Evolutionary conservation across 345 rosid genomes (phyloP).

Genomic region (Bruguiera parviflora): DNA sequence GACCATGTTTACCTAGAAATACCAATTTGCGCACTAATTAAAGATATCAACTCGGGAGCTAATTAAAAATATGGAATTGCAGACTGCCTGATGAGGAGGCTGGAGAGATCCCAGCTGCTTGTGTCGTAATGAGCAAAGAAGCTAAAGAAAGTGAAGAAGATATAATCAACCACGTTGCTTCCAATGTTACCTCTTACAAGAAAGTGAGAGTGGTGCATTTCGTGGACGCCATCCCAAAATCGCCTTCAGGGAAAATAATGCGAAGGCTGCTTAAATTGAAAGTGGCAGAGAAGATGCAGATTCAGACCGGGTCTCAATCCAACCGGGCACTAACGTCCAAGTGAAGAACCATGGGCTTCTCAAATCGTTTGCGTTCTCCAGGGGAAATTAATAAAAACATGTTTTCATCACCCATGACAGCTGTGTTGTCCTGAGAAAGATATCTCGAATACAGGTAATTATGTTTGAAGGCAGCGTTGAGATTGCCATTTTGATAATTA

Average conservation of each 20-base stretch:
- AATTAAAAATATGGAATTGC: background rate
- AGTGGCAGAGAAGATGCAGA: slow-evolving; percentile 38
- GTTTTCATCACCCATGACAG: no score
- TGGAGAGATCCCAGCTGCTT: slow-evolving; percentile 90
- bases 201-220: slow-evolving; percentile 67
- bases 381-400: no score
- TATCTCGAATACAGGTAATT: no score
- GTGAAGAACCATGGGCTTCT: no score
- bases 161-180: slow-evolving; percentile 59
- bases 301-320: background rate
- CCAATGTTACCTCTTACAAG: slow-evolving; percentile 86
- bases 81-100: slow-evolving; percentile 94
- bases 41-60: background rate
- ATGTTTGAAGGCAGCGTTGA: no score
- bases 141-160: slow-evolving; percentile 66
- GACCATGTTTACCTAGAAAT: background rate
- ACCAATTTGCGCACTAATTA: background rate
- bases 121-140: slow-evolving; percentile 60
- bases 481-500: no score
- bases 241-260: slow-evolving; percentile 88
- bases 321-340: background rate
- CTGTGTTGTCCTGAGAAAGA: no score
- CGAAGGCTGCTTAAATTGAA: slow-evolving; percentile 67
- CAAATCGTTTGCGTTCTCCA: no score
- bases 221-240: slow-evolving; percentile 78